Evolutionary conservation across 768 basidiomycete genomes (phyloP).

Genomic region (Mycena metata): DNA sequence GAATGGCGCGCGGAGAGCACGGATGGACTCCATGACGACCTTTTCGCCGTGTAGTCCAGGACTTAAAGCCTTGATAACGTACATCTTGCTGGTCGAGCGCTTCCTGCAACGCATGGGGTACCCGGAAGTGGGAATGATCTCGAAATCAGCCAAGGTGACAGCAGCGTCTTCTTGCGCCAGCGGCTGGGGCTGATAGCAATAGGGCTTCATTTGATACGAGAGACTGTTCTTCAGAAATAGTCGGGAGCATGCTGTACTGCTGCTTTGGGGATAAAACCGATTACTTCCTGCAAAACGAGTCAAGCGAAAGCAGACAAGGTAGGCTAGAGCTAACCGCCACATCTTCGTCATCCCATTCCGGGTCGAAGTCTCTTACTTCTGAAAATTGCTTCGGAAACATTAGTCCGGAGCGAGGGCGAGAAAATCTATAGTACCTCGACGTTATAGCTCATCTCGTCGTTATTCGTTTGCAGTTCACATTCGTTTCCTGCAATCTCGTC

Average conservation of each 20-base stretch:
- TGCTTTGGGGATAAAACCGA: conserved; percentile 50
- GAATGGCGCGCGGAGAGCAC: conserved; percentile 42
- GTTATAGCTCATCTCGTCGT: conserved; percentile 46
- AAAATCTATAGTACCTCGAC: conserved; percentile 43
- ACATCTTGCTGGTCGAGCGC: conserved; percentile 32
- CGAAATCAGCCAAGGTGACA: conserved; percentile 35
- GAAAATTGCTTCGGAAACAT: conserved; percentile 42
- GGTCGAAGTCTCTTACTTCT: conserved; percentile 44
- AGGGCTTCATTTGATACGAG: conserved; percentile 23
- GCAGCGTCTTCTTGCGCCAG: neutral
- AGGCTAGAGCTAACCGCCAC: conserved; percentile 44
- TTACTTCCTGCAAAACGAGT: conserved; percentile 46
- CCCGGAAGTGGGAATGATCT: conserved; percentile 29
- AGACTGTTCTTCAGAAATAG: conserved; percentile 34
- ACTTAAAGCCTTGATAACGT: conserved; percentile 30
- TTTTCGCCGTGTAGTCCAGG: conserved; percentile 16
- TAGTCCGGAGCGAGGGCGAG: neutral
- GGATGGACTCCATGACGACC: conserved; percentile 29
- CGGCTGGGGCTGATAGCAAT: conserved; percentile 13
- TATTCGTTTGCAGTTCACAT: conserved; percentile 7
- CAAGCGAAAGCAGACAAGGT: neutral
- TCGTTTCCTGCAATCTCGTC: conserved; percentile 3
- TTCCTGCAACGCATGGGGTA: conserved; percentile 34
- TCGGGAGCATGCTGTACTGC: conserved; percentile 32
- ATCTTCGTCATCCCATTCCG: conserved; percentile 51